phyloP scores from a whole-genome alignment of 129 eudicot genomes.

The Flaveria brownii region DNA sequence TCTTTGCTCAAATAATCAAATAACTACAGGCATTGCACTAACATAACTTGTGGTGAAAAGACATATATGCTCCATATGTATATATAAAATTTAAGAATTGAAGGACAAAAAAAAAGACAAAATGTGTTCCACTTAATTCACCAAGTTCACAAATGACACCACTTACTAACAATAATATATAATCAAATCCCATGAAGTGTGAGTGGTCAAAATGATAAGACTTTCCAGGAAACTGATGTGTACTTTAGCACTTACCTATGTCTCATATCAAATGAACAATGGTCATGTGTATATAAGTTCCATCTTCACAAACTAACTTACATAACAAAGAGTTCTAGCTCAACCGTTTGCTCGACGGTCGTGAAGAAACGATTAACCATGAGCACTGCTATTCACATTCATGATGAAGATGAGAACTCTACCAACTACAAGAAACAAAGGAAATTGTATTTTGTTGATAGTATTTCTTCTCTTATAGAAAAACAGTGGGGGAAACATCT shows the following conservation, averaged over 20 bases:
- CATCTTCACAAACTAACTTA: conserved; percentile 29
- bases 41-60: conserved; percentile 32
- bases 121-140: conserved; percentile 35
- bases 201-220: conserved; percentile 32
- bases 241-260: conserved; percentile 40
- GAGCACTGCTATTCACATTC: conserved; percentile 44
- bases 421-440: conserved; percentile 29
- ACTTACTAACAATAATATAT: conserved; percentile 16
- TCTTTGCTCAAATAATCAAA: conserved; percentile 15
- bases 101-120: conserved; percentile 24
- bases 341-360: not conserved
- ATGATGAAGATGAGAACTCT: conserved; percentile 32
- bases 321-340: conserved; percentile 9
- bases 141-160: conserved; percentile 31
- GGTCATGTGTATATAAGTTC: conserved; percentile 32
- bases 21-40: conserved; percentile 27
- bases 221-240: conserved; percentile 32
- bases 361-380: conserved; percentile 32
- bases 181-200: conserved; percentile 14
- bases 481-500: conserved; percentile 30
- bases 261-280: conserved; percentile 13
- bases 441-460: conserved; percentile 28
- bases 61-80: conserved; percentile 29
- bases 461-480: conserved; percentile 36
- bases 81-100: conserved; percentile 11